Conservation (phyloP, 495 filamentous ascomycete species). For the Xylaria acuta region DNA sequence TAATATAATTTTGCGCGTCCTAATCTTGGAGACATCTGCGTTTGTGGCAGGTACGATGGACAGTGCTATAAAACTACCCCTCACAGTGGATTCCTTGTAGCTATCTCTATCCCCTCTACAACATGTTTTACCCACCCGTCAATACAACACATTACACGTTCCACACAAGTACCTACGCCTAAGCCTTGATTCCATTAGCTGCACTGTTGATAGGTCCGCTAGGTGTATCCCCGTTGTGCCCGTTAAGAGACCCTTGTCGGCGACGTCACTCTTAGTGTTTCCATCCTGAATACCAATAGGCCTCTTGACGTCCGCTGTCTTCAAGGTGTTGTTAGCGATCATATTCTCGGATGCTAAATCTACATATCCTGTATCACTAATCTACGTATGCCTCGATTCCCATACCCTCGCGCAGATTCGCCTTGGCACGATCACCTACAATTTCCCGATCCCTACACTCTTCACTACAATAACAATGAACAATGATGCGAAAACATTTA, state of each 20-base stretch:
- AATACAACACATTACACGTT: too few species aligned
- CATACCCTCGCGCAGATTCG: slow-evolving; percentile 61
- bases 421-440: slow-evolving; percentile 39
- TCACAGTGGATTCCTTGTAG: too few species aligned
- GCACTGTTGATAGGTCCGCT: slow-evolving; percentile 16
- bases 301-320: background rate
- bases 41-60: too few species aligned
- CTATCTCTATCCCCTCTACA: too few species aligned
- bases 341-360: slow-evolving; percentile 32
- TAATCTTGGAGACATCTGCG: background rate
- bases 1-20: background rate
- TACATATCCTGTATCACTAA: slow-evolving; percentile 59
- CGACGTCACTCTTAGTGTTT: background rate
- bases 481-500: background rate
- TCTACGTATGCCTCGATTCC: slow-evolving; percentile 69
- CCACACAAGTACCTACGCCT: slow-evolving; percentile 23
- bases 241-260: slow-evolving; percentile 19
- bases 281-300: background rate
- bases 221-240: slow-evolving; percentile 21
- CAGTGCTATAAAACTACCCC: too few species aligned
- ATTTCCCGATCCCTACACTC: background rate
- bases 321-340: slow-evolving; percentile 1
- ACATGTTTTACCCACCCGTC: too few species aligned
- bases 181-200: slow-evolving; percentile 29
- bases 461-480: background rate